A percentile compares a stretch with the other conserved stretches of the same genome.
phyloP scores from a whole-genome alignment of 1,284 basidiomycete species.

The Apiotrichum laibachii region DNA sequence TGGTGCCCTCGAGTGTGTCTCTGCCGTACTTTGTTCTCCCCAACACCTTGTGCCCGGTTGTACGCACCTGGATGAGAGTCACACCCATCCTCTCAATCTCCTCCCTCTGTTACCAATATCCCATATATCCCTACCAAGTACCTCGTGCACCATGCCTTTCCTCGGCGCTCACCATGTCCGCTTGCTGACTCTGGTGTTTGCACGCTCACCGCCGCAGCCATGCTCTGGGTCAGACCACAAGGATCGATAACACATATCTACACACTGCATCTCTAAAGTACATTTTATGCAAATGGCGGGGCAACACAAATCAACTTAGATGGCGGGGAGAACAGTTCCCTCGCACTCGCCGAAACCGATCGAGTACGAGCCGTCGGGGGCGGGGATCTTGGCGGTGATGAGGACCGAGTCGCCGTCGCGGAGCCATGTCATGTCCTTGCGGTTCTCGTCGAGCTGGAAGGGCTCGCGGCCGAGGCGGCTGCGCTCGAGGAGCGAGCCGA shows the following conservation, averaged over 20 bases:
- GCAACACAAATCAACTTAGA: neutral
- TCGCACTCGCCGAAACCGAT: conserved; percentile 23
- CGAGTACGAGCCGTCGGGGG: conserved; percentile 10
- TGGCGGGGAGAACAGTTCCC: conserved; percentile 19
- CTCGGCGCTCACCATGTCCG: no score
- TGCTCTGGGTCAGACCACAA: no score
- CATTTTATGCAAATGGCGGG: neutral
- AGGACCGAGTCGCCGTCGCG: conserved; percentile 21
- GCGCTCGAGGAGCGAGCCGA: conserved; percentile 28
- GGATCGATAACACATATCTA: neutral
- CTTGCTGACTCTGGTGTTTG: no score
- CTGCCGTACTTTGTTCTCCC: no score
- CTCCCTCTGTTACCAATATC: no score
- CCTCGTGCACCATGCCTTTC: no score
- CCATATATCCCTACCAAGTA: no score
- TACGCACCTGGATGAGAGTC: no score
- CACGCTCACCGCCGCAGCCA: no score
- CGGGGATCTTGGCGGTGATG: conserved; percentile 12
- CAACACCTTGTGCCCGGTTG: no score
- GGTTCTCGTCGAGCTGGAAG: conserved; percentile 16
- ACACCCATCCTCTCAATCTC: no score
- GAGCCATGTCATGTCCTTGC: conserved; percentile 24
- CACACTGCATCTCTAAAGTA: neutral
- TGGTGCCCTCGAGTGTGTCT: no score
- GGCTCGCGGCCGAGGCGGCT: conserved; percentile 14